These are phyloP conservation scores for Baorangia bicolor DNA, from an alignment of 768 basidiomycete species.

Conservation along the genomic window DNA sequence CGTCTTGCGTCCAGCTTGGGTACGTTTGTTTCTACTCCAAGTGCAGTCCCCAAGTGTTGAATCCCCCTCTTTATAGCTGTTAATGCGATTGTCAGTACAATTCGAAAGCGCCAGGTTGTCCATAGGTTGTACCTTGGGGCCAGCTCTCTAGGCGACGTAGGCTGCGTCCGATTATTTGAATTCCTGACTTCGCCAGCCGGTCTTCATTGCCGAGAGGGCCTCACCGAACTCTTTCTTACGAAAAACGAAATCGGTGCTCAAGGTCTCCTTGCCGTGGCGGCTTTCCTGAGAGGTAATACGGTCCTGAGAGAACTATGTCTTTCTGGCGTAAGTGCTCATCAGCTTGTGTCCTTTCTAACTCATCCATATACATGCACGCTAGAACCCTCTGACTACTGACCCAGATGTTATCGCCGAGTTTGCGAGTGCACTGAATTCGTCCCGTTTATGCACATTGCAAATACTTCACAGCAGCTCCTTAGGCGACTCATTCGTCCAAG, in stretches of 20 bases:
- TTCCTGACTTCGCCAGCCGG: constrained; percentile 53
- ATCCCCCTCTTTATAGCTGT: constrained; percentile 41
- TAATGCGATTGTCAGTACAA: constrained; percentile 44
- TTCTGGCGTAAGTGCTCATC: constrained; percentile 48
- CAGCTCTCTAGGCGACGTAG: constrained; percentile 57
- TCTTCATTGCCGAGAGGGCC: constrained; percentile 35
- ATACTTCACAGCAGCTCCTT: constrained; percentile 50
- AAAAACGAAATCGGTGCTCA: constrained; percentile 53
- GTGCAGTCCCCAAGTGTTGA: not conserved
- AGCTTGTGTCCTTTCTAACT: not conserved
- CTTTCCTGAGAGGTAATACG: constrained; percentile 48
- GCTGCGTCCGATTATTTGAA: constrained; percentile 51
- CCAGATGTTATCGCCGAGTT: constrained; percentile 39
- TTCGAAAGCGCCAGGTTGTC: constrained; percentile 46
- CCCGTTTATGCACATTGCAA: constrained; percentile 49
- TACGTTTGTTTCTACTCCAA: constrained; percentile 5
- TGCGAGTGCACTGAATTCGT: constrained; percentile 51
- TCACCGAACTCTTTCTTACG: constrained; percentile 59
- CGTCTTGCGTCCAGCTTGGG: constrained; percentile 31
- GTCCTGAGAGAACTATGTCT: constrained; percentile 51
- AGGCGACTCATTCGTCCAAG: constrained; percentile 48
- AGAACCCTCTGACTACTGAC: constrained; percentile 44
- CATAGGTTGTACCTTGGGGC: constrained; percentile 54
- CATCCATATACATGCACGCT: constrained; percentile 17
- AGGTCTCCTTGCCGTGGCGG: constrained; percentile 53